Percentiles rank a stretch among this genome's conserved stretches.
Evolutionary conservation across 495 filamentous ascomycete species (phyloP).

Genomic region (Filosporella fistucella): DNA sequence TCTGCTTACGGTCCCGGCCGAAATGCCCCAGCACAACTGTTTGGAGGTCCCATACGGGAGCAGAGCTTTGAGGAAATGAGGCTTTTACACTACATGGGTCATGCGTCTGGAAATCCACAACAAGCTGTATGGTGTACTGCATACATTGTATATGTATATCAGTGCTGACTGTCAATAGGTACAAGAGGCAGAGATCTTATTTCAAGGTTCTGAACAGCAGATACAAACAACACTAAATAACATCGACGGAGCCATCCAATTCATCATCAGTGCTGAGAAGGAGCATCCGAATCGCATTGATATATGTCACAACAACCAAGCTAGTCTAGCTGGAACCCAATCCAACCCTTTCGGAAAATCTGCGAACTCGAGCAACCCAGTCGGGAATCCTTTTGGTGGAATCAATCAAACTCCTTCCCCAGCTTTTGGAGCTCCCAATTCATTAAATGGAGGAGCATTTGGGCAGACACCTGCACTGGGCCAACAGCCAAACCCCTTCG

Average conservation of each 20-base stretch:
- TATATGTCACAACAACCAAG: constrained; percentile 43
- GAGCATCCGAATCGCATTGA: constrained; percentile 80
- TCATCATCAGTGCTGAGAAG: constrained; percentile 60
- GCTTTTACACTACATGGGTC: constrained; percentile 57
- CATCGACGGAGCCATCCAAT: constrained; percentile 66
- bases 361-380: background rate
- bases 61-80: constrained; percentile 82
- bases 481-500: constrained; percentile 11
- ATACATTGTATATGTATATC: constrained; percentile 3
- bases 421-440: constrained; percentile 3
- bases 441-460: constrained; percentile 9
- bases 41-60: constrained; percentile 73
- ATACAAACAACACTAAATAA: constrained; percentile 63
- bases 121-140: constrained; percentile 46
- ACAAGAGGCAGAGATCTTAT: constrained; percentile 56
- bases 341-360: constrained; percentile 8
- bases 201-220: constrained; percentile 58
- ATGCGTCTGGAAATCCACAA: constrained; percentile 54
- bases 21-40: constrained; percentile 71
- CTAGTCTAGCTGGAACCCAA: background rate
- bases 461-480: constrained; percentile 18
- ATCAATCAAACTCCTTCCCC: constrained; percentile 6
- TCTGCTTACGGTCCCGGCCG: constrained; percentile 73
- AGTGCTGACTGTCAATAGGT: constrained; percentile 28
- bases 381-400: constrained; percentile 14